Evolutionary conservation across 805 yeast genomes (phyloP), one percentile per base, ranked within the genome.

Genomic region (Scheffersomyces spartinae): DNA sequence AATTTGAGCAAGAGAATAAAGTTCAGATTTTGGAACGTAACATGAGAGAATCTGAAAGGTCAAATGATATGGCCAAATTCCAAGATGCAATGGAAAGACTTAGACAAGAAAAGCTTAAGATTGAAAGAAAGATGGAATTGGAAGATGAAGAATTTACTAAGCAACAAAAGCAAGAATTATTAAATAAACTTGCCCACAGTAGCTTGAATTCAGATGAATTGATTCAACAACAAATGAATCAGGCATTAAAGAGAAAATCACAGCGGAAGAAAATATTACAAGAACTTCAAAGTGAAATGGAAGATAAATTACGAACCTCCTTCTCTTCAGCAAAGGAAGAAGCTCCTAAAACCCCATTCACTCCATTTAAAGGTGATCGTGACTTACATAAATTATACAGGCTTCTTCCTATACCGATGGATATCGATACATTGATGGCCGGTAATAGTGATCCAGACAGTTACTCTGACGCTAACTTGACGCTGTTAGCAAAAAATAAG

Each of bases 351-450:
- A 38, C 49, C 6, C 97, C 97, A 10, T 88, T 86, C 49, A 85
- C 97, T 7, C 97, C 97, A 6, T 88, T 88, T 54, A 74, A 77
- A 43, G 96, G 96, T 23, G 97, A 88, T 52, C 64, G 91, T 33
- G 75, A 78, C 31, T 33, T 56, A 6, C 51, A 59, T 13, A 61
- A 62, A 27, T 61, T 67, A 15, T 85, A 72, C 51, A 55, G 49
- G 7, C 51, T 74, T 15, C 40, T 59, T 32, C 40, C 49, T 13
- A 43, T 45, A 7, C 43, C 52, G 4, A 31, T 33, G 32, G 41
- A 42, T 11, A 41, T 44, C 17, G 57, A 53, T 9, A 45, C 49
- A 12, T 45, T 52, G 4, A 43, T 39, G 10, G 27, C 43, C 2
- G 36, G 41, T 15, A 79, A 78, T 45, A 63, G 61, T 30, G 91